These are phyloP conservation scores for Lasiosphaeria ovina DNA, from an alignment of 495 filamentous ascomycete species.

Conservation along the genomic window DNA sequence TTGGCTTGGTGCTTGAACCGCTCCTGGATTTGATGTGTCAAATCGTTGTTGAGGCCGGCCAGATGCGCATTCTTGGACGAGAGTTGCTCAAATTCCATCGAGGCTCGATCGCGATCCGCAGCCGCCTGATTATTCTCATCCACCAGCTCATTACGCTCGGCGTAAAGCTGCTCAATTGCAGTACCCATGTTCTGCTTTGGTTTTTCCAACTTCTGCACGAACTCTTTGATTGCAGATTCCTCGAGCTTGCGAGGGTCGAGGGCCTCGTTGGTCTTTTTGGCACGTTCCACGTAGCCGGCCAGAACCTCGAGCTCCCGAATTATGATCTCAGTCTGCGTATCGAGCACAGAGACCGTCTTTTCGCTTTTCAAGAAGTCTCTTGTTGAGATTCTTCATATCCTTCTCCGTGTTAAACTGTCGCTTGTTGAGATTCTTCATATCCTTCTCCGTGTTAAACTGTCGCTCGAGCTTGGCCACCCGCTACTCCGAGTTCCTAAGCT, in stretches of 20 bases:
- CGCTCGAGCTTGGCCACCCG: slow-evolving; percentile 78
- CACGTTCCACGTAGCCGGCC: slow-evolving; percentile 58
- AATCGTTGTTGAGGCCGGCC: slow-evolving; percentile 87
- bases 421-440: slow-evolving; percentile 79
- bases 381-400: no score
- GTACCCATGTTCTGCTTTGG: slow-evolving; percentile 76
- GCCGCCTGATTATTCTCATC: slow-evolving; percentile 79
- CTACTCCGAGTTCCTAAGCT: slow-evolving; percentile 77
- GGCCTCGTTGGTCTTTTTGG: slow-evolving; percentile 72
- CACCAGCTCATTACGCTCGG: slow-evolving; percentile 73
- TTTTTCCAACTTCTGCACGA: slow-evolving; percentile 80
- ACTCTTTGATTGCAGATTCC: slow-evolving; percentile 80
- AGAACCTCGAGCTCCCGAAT: slow-evolving; percentile 87
- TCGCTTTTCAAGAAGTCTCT: slow-evolving; percentile 88
- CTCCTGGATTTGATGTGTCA: slow-evolving; percentile 91
- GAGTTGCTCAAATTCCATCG: slow-evolving; percentile 92
- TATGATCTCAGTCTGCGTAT: slow-evolving; percentile 92
- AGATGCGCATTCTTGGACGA: slow-evolving; percentile 92
- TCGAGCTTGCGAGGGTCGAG: slow-evolving; percentile 74
- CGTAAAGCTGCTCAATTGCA: slow-evolving; percentile 79
- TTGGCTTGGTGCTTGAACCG: slow-evolving; percentile 79
- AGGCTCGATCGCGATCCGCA: slow-evolving; percentile 81
- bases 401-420: no score
- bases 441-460: slow-evolving; percentile 65
- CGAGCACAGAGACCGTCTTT: slow-evolving; percentile 95